These are phyloP conservation scores for Calonectria henricotiae DNA, from an alignment of 2,329 filamentous ascomycete genomes.

Conservation along the genomic window DNA sequence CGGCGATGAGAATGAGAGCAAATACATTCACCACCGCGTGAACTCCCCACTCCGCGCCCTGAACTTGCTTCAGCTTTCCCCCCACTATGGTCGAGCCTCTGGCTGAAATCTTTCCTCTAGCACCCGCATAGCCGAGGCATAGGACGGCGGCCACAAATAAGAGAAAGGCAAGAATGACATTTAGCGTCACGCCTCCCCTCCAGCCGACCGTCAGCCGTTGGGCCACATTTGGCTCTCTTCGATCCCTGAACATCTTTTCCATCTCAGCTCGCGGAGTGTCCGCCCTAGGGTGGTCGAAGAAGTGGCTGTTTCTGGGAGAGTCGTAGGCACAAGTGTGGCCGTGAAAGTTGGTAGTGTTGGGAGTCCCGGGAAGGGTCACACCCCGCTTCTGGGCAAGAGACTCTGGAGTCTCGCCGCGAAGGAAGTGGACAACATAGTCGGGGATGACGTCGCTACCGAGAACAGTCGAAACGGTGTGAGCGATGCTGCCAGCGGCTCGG, in stretches of 20 bases:
- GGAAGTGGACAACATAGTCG: slow-evolving; percentile 71
- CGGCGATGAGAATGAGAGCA: slow-evolving; percentile 63
- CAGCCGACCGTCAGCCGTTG: slow-evolving; percentile 61
- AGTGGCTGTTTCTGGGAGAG: slow-evolving; percentile 39
- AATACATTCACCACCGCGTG: slow-evolving; percentile 65
- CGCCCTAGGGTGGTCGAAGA: slow-evolving; percentile 44
- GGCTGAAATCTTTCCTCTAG: slow-evolving; percentile 54
- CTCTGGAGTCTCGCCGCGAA: slow-evolving; percentile 72
- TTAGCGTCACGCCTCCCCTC: slow-evolving; percentile 66
- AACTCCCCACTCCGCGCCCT: slow-evolving; percentile 61
- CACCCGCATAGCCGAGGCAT: slow-evolving; percentile 59
- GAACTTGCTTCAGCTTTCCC: slow-evolving; percentile 59
- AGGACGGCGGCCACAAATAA: slow-evolving; percentile 60
- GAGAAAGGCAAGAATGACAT: slow-evolving; percentile 61
- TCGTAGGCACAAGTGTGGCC: slow-evolving; percentile 32
- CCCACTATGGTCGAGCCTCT: slow-evolving; percentile 60
- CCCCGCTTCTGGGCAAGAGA: slow-evolving; percentile 64
- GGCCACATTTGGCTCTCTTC: slow-evolving; percentile 49
- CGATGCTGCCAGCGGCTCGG: slow-evolving; percentile 51
- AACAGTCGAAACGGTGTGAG: slow-evolving; percentile 53
- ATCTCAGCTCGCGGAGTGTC: slow-evolving; percentile 47
- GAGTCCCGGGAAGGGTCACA: slow-evolving; percentile 46
- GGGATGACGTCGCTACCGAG: slow-evolving; percentile 67
- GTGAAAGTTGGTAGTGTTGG: slow-evolving; percentile 50
- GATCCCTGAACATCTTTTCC: slow-evolving; percentile 50